Percentiles rank a stretch among this genome's conserved stretches.
Conservation (phyloP, 2,329 filamentous ascomycete species). For the Pseudomassariella vexata region DNA sequence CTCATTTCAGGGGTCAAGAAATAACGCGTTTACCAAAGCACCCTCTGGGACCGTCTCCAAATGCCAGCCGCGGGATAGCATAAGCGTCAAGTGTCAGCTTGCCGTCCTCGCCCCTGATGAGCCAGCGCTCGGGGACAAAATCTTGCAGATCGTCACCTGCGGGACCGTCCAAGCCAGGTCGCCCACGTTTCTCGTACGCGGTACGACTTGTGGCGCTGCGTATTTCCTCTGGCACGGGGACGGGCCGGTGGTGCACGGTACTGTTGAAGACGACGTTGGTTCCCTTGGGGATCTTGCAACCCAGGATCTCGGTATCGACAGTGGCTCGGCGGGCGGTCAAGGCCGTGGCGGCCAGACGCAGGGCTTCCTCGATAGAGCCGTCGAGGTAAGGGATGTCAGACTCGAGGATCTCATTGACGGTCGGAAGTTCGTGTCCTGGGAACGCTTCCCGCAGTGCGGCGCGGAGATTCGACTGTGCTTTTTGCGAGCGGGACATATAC, state of each 20-base stretch:
- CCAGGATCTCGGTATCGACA: slow-evolving; percentile 25
- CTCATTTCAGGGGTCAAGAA: too few relatives aligned
- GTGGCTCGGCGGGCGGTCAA: slow-evolving; percentile 34
- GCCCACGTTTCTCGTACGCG: slow-evolving; percentile 5
- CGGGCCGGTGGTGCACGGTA: slow-evolving; percentile 5
- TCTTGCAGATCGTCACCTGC: slow-evolving; percentile 6
- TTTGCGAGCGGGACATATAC: slow-evolving; percentile 25
- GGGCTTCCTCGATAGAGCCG: slow-evolving; percentile 30
- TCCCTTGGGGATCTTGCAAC: slow-evolving; percentile 11
- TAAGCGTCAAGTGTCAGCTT: slow-evolving; percentile 8
- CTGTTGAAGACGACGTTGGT: slow-evolving; percentile 15
- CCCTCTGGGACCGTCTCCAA: slow-evolving; percentile 11
- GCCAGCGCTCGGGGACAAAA: slow-evolving; percentile 4
- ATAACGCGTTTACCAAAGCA: slow-evolving; percentile 12
- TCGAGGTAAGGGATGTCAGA: slow-evolving; percentile 33
- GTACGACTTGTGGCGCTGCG: slow-evolving; percentile 10
- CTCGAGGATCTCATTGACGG: slow-evolving; percentile 23
- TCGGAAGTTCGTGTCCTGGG: slow-evolving; percentile 17
- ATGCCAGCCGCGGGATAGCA: slow-evolving; percentile 9
- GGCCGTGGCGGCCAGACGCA: slow-evolving; percentile 24
- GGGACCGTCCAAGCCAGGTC: slow-evolving; percentile 1
- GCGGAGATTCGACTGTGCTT: slow-evolving; percentile 28
- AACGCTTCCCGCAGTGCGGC: slow-evolving; percentile 20
- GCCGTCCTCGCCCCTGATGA: slow-evolving; percentile 2
- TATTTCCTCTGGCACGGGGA: slow-evolving; percentile 6